These are phyloP conservation scores for Russula vinacea DNA, from an alignment of 768 basidiomycete genomes.

Conservation along the genomic window DNA sequence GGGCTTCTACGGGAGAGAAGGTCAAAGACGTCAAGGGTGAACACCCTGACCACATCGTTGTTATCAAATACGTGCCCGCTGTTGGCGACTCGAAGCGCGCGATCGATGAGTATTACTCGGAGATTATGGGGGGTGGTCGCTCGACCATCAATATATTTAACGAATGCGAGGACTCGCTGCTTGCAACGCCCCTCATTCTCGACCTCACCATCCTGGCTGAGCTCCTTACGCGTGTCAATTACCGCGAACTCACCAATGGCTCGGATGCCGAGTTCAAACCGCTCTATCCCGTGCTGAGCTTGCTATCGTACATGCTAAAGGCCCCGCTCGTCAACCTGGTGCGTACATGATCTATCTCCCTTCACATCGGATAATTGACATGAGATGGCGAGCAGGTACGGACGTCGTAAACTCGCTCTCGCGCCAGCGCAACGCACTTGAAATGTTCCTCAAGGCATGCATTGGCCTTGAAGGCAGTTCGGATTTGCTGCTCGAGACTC, in stretches of 20 bases:
- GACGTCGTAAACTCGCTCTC: constrained; percentile 94
- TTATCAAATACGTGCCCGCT: constrained; percentile 95
- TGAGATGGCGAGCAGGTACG: constrained; percentile 46
- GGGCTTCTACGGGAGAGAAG: constrained; percentile 46
- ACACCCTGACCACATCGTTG: constrained; percentile 95
- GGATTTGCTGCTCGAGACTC: constrained; percentile 82
- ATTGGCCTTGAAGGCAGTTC: constrained; percentile 78
- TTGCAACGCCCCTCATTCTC: constrained; percentile 94
- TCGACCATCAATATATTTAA: constrained; percentile 97
- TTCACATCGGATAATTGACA: constrained; percentile 6
- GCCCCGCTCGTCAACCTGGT: constrained; percentile 95
- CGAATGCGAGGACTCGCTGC: constrained; percentile 96
- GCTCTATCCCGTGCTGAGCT: constrained; percentile 86
- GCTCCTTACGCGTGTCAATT: constrained; percentile 88
- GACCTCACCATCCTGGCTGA: constrained; percentile 92
- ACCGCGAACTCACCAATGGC: constrained; percentile 55
- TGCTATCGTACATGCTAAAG: constrained; percentile 97
- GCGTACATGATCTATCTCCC: constrained; percentile 28
- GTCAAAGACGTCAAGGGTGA: constrained; percentile 74
- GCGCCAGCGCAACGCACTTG: constrained; percentile 92
- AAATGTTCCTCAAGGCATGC: constrained; percentile 92
- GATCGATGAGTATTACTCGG: constrained; percentile 99
- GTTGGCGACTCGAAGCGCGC: constrained; percentile 97
- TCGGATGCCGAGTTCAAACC: constrained; percentile 65
- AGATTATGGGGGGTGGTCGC: constrained; percentile 94